Percentiles rank a stretch among this genome's conserved stretches.
Conservation (phyloP, 352 stramenopile species). For the Pythium scleroteichum region DNA sequence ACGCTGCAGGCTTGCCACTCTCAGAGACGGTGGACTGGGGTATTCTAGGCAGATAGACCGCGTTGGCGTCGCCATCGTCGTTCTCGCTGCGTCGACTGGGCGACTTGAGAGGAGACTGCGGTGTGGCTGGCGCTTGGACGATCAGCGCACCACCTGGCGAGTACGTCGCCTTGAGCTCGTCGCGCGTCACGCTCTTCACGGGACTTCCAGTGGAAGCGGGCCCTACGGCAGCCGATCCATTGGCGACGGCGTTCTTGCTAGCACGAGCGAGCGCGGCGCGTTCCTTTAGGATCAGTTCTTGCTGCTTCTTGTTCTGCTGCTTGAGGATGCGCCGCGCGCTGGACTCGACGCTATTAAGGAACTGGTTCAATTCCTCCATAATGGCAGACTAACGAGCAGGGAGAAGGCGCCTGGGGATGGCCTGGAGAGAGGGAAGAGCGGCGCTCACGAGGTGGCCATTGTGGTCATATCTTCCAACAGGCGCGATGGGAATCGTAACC, state of each 20-base stretch:
- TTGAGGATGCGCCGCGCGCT: slow-evolving; percentile 80
- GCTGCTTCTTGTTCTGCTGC: slow-evolving; percentile 78
- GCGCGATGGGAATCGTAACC: too few relatives aligned
- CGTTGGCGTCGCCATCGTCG: slow-evolving; percentile 10
- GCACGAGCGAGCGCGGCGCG: slow-evolving; percentile 37
- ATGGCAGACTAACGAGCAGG: not conserved
- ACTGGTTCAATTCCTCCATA: slow-evolving; percentile 81
- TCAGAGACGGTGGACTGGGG: not conserved
- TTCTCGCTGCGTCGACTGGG: slow-evolving; percentile 33
- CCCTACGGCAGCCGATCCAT: not conserved
- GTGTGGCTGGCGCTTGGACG: slow-evolving; percentile 37
- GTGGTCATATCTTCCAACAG: too few relatives aligned
- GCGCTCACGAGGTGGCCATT: not conserved
- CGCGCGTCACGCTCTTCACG: slow-evolving; percentile 37
- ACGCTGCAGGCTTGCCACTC: slow-evolving; percentile 1
- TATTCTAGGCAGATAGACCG: slow-evolving; percentile 15
- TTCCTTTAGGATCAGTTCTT: slow-evolving; percentile 53
- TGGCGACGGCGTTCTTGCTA: slow-evolving; percentile 29
- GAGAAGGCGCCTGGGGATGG: not conserved
- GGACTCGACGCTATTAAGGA: slow-evolving; percentile 76
- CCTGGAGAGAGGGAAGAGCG: not conserved
- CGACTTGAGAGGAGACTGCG: slow-evolving; percentile 29
- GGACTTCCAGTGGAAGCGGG: slow-evolving; percentile 21
- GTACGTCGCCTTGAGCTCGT: slow-evolving; percentile 66
- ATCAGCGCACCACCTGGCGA: slow-evolving; percentile 51